Evolutionary conservation across 1,284 basidiomycete genomes (phyloP).

Genomic region (Rhizoctonia solani): DNA sequence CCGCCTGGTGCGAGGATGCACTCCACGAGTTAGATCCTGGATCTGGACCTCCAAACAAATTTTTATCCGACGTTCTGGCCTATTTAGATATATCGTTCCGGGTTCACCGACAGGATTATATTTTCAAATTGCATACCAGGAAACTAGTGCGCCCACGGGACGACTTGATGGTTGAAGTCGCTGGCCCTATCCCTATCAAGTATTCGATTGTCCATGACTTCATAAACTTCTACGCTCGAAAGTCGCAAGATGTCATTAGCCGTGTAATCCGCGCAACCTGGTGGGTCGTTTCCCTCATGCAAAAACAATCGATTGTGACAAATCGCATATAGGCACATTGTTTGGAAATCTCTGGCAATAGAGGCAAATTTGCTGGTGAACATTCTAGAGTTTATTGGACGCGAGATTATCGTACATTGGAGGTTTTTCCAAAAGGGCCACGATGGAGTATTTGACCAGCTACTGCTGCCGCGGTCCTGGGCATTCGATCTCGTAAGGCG

Average conservation of each 20-base stretch:
- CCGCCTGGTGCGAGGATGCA: constrained; percentile 4
- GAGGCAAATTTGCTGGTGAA: constrained; percentile 24
- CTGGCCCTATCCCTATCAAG: neutral
- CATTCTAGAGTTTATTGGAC: constrained; percentile 11
- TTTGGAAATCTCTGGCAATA: neutral
- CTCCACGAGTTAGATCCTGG: neutral
- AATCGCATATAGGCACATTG: neutral
- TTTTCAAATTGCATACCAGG: neutral
- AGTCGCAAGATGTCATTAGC: neutral
- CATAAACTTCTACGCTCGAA: constrained; percentile 13
- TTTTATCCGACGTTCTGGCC: constrained; percentile 15
- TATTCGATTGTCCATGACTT: constrained; percentile 21
- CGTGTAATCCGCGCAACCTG: neutral
- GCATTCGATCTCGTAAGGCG: constrained; percentile 24
- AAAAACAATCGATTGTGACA: neutral
- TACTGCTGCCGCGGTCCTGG: constrained; percentile 19
- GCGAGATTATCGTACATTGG: constrained; percentile 13
- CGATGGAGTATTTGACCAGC: neutral
- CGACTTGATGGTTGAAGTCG: neutral
- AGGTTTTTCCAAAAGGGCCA: neutral
- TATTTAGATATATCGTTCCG: constrained; percentile 15
- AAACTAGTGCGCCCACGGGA: neutral
- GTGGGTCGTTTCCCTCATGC: neutral
- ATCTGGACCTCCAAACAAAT: neutral
- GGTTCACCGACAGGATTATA: neutral